phyloP scores from a whole-genome alignment of 2,329 filamentous ascomycete genomes.

The Epichloe gansuensis region DNA sequence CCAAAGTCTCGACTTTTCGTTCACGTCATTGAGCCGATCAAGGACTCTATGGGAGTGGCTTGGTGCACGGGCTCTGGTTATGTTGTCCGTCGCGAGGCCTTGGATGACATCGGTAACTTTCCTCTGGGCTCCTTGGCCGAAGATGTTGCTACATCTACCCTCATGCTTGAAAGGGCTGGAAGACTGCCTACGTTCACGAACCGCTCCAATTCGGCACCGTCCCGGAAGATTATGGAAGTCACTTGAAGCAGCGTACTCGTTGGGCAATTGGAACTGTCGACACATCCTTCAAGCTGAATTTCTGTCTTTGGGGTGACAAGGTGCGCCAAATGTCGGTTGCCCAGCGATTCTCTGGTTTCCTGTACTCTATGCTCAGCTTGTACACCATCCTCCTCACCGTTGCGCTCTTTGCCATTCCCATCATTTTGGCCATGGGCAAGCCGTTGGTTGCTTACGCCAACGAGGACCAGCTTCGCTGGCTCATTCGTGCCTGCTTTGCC shows the following conservation, averaged over 20 bases:
- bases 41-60: constrained; percentile 41
- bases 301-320: constrained; percentile 42
- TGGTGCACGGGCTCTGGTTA: constrained; percentile 56
- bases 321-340: constrained; percentile 41
- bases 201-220: constrained; percentile 48
- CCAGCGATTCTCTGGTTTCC: constrained; percentile 46
- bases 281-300: constrained; percentile 47
- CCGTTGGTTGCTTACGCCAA: constrained; percentile 44
- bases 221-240: constrained; percentile 41
- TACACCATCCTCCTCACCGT: constrained; percentile 43
- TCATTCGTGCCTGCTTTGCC: constrained; percentile 43
- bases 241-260: constrained; percentile 44
- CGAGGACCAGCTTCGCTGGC: constrained; percentile 42
- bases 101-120: constrained; percentile 50
- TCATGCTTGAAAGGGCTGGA: constrained; percentile 50
- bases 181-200: constrained; percentile 47
- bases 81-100: constrained; percentile 43
- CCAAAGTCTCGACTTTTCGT: constrained; percentile 48
- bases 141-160: constrained; percentile 46
- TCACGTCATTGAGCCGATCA: constrained; percentile 38
- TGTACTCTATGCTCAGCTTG: constrained; percentile 42
- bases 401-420: constrained; percentile 45
- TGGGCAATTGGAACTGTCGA: constrained; percentile 47
- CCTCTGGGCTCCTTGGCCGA: constrained; percentile 48
- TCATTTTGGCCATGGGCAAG: constrained; percentile 45